phyloP scores from a whole-genome alignment of 495 filamentous ascomycete genomes.

The Astrothelium subdiscretum region DNA sequence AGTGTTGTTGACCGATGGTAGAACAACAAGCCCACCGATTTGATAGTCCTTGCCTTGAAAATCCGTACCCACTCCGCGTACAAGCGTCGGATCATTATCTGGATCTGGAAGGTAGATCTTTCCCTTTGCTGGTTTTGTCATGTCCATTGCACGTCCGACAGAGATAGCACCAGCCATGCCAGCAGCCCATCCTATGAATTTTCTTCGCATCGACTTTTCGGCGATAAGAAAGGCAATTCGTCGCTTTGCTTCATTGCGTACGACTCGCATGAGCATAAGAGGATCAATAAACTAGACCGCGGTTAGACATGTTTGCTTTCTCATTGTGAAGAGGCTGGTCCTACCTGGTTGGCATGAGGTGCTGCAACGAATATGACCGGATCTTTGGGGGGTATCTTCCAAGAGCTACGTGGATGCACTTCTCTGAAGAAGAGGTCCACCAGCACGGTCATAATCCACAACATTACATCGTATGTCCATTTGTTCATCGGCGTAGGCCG shows the following conservation, averaged over 20 bases:
- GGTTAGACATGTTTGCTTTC: neutral
- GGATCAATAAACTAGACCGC: conserved; percentile 81
- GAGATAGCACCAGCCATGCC: conserved; percentile 73
- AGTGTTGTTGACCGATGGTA: conserved; percentile 70
- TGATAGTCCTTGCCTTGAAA: conserved; percentile 65
- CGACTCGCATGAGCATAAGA: conserved; percentile 79
- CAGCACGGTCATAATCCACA: conserved; percentile 74
- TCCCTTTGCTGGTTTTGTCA: conserved; percentile 64
- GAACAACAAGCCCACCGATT: conserved; percentile 69
- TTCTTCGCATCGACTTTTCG: conserved; percentile 79
- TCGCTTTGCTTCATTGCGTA: conserved; percentile 73
- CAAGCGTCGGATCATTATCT: conserved; percentile 65
- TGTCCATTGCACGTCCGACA: conserved; percentile 81
- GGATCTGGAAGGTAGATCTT: conserved; percentile 88
- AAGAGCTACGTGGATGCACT: conserved; percentile 85
- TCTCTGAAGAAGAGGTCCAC: conserved; percentile 96
- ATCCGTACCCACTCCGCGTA: conserved; percentile 77
- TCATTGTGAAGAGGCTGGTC: neutral
- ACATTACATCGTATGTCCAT: conserved; percentile 55
- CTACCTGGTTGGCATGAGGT: conserved; percentile 93
- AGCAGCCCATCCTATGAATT: conserved; percentile 75
- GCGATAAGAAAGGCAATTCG: conserved; percentile 88
- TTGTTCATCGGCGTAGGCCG: neutral
- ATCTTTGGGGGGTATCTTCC: conserved; percentile 78
- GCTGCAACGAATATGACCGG: conserved; percentile 96